These are phyloP conservation scores for Xylaria arbuscula DNA, from an alignment of 2,329 filamentous ascomycete genomes.

Conservation along the genomic window DNA sequence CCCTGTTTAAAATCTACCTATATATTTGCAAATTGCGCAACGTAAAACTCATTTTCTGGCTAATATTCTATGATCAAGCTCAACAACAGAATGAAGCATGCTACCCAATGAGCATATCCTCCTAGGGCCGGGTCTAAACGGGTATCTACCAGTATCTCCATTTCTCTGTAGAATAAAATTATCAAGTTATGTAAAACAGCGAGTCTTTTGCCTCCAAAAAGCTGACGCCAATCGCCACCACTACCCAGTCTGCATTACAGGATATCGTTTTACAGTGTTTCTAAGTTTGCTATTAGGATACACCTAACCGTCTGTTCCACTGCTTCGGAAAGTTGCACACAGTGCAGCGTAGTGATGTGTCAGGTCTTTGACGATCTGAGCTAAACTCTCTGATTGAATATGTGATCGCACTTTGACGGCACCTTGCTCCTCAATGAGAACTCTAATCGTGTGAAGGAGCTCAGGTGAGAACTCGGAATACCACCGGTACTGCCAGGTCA, in stretches of 20 bases:
- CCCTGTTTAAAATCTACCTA: no score
- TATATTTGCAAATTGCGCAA: no score
- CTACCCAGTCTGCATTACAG: neutral
- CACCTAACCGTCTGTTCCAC: constrained; percentile 83
- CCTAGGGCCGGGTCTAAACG: neutral
- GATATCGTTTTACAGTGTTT: constrained; percentile 8
- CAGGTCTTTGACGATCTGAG: constrained; percentile 90
- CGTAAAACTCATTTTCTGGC: neutral
- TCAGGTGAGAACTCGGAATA: constrained; percentile 99
- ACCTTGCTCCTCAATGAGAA: constrained; percentile 95
- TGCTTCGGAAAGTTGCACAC: constrained; percentile 95
- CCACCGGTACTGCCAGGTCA: constrained; percentile 99
- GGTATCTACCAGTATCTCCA: constrained; percentile 33
- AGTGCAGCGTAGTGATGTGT: constrained; percentile 96
- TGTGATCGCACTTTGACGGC: constrained; percentile 97
- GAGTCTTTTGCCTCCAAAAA: constrained; percentile 12
- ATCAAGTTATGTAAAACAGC: constrained; percentile 26
- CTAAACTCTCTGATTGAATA: constrained; percentile 93
- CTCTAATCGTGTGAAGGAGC: constrained; percentile 86
- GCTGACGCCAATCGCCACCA: constrained; percentile 5
- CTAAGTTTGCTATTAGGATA: constrained; percentile 1
- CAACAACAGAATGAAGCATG: neutral
- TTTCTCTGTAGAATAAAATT: constrained; percentile 22
- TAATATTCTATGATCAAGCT: constrained; percentile 4
- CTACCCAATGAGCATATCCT: neutral